Percentiles rank a stretch among this genome's conserved stretches.
Conservation (phyloP, 179 eudicot genomes). For the Sideroxylon spinosum region DNA sequence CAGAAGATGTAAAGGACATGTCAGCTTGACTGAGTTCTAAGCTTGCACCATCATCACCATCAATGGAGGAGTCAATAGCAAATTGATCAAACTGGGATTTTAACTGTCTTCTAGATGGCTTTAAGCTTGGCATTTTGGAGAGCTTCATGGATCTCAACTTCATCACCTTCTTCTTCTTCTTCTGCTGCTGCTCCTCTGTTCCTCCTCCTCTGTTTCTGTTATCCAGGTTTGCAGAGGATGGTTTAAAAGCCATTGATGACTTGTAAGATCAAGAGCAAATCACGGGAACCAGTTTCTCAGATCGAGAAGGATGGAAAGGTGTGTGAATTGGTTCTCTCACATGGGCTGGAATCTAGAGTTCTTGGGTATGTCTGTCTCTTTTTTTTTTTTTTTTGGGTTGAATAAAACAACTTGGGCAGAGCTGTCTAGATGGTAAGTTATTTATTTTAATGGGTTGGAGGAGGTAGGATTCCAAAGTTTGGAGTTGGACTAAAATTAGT, state of each 20-base stretch:
- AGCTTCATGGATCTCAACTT: slow-evolving; percentile 52
- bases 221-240: slow-evolving; percentile 21
- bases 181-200: slow-evolving; percentile 21
- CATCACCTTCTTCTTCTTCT: slow-evolving; percentile 33
- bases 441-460: not conserved
- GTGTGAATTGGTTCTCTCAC: not conserved
- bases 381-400: not conserved
- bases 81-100: slow-evolving; percentile 20
- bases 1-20: slow-evolving; percentile 30
- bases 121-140: slow-evolving; percentile 37
- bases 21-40: slow-evolving; percentile 25
- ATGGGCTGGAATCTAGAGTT: too few relatives aligned
- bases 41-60: slow-evolving; percentile 25
- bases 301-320: not conserved
- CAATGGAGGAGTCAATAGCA: slow-evolving; percentile 21
- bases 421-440: not conserved
- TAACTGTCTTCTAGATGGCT: slow-evolving; percentile 33
- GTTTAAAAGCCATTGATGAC: slow-evolving; percentile 19
- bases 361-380: not conserved
- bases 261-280: not conserved
- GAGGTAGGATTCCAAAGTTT: not conserved
- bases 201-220: slow-evolving; percentile 26
- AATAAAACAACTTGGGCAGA: slow-evolving; percentile 3
- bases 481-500: not conserved
- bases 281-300: not conserved